Conservation (phyloP, 2,329 filamentous ascomycete genomes). For the Rhynchosporium secalis region DNA sequence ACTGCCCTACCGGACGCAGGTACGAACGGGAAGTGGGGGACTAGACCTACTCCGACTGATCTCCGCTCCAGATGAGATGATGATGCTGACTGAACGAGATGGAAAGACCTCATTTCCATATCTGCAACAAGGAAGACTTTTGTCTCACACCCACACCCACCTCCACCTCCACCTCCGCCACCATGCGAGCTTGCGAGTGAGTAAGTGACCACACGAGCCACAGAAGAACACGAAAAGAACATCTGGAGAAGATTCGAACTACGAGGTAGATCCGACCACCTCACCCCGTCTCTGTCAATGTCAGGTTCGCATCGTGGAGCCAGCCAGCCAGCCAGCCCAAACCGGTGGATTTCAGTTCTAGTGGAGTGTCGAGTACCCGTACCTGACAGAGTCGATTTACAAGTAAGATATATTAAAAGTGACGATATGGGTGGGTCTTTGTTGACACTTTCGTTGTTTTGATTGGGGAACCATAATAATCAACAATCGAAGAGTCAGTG, state of each 20-base stretch:
- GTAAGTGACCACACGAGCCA: not conserved
- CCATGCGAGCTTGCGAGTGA: too few species aligned
- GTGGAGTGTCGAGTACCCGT: not conserved
- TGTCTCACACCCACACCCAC: constrained; percentile 9
- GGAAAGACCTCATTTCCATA: constrained; percentile 20
- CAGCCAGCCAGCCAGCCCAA: not conserved
- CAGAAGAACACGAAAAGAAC: not conserved
- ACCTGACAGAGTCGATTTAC: too few species aligned
- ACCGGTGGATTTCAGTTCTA: not conserved
- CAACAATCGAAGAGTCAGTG: not conserved
- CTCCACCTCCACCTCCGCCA: too few species aligned
- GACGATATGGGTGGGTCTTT: constrained; percentile 6
- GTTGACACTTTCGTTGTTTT: constrained; percentile 9
- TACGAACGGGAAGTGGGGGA: not conserved
- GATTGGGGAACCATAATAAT: not conserved
- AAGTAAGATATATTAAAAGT: not conserved
- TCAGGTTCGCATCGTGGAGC: not conserved
- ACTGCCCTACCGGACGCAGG: not conserved
- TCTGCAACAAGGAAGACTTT: constrained; percentile 31
- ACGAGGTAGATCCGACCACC: too few species aligned
- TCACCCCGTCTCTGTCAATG: not conserved
- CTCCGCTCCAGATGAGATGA: not conserved
- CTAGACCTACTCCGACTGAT: not conserved
- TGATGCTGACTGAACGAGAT: constrained; percentile 12
- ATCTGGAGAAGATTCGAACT: not conserved